Conservation (phyloP, 148 eudicot genomes). For the Camellia granthamiana region DNA sequence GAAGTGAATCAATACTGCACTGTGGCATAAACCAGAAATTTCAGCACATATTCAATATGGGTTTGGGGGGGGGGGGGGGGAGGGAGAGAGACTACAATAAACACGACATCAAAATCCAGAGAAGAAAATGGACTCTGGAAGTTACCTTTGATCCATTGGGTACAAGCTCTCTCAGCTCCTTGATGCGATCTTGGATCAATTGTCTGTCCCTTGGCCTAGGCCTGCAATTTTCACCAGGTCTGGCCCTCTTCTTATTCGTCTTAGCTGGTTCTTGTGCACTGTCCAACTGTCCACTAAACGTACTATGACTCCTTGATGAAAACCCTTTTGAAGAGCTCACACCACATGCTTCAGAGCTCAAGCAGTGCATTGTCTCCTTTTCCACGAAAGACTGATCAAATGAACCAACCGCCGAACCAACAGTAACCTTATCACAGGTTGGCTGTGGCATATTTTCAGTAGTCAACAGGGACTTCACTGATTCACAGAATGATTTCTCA, state of each 20-base stretch:
- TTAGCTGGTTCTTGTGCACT: constrained; percentile 47
- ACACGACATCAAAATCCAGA: background rate
- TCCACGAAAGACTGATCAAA: constrained; percentile 51
- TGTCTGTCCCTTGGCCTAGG: constrained; percentile 98
- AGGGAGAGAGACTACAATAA: background rate
- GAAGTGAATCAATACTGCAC: constrained; percentile 95
- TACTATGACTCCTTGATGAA: constrained; percentile 42
- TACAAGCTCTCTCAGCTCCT: constrained; percentile 80
- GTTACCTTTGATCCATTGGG: constrained; percentile 91
- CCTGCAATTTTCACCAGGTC: constrained; percentile 77
- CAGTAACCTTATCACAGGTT: constrained; percentile 43
- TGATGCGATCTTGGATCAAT: constrained; percentile 89
- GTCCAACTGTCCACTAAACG: constrained; percentile 47
- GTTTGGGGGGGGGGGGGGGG: background rate
- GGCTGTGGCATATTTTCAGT: constrained; percentile 54
- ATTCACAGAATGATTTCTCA: constrained; percentile 35
- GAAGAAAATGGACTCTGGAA: background rate
- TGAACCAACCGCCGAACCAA: constrained; percentile 53
- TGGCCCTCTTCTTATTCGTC: constrained; percentile 63
- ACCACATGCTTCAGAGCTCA: constrained; percentile 51
- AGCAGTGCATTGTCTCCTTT: constrained; percentile 43
- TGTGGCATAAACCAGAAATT: constrained; percentile 32
- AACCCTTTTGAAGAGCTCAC: constrained; percentile 41
- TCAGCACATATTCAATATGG: constrained; percentile 20
- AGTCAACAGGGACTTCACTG: constrained; percentile 49